A percentile compares a stretch with the other conserved stretches of the same genome.
Conservation (phyloP, 257 asterid species). For the Fraxinus cuspidata region DNA sequence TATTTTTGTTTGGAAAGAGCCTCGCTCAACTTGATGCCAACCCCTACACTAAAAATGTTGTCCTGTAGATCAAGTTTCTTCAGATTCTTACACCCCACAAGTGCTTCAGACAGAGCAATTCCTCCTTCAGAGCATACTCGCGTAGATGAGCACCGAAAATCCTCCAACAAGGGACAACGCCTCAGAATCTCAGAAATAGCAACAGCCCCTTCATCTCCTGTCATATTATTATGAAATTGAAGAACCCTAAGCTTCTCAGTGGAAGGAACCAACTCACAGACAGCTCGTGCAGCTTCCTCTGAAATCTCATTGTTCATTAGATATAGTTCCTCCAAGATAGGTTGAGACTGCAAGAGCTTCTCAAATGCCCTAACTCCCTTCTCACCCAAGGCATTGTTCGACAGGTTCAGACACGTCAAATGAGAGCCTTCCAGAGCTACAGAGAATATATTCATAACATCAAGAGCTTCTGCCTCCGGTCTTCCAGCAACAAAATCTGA, state of each 20-base stretch:
- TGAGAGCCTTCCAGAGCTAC: constrained; percentile 81
- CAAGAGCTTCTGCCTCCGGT: constrained; percentile 91
- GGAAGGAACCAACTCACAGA: constrained; percentile 77
- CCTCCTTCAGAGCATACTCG: constrained; percentile 90
- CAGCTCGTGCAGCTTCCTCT: constrained; percentile 91
- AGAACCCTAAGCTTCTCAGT: constrained; percentile 71
- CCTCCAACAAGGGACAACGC: constrained; percentile 75
- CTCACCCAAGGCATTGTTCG: constrained; percentile 93
- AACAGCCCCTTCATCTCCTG: constrained; percentile 92
- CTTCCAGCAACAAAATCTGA: constrained; percentile 98
- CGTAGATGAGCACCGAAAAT: constrained; percentile 92
- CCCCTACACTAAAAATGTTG: constrained; percentile 88
- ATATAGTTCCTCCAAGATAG: constrained; percentile 75
- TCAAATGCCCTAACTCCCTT: constrained; percentile 92
- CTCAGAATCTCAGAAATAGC: constrained; percentile 73
- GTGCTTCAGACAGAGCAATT: constrained; percentile 77
- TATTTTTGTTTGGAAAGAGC: constrained; percentile 49
- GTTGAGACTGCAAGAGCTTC: constrained; percentile 74
- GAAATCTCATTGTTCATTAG: constrained; percentile 93
- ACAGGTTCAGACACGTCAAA: constrained; percentile 77
- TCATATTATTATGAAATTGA: constrained; percentile 94
- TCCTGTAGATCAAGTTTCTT: constrained; percentile 92
- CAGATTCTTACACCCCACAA: constrained; percentile 58
- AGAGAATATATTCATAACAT: constrained; percentile 87
- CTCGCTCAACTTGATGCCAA: constrained; percentile 71